Evolutionary conservation across 108 stramenopile genomes (phyloP).

Genomic region (Fistulifera pelliculosa): DNA sequence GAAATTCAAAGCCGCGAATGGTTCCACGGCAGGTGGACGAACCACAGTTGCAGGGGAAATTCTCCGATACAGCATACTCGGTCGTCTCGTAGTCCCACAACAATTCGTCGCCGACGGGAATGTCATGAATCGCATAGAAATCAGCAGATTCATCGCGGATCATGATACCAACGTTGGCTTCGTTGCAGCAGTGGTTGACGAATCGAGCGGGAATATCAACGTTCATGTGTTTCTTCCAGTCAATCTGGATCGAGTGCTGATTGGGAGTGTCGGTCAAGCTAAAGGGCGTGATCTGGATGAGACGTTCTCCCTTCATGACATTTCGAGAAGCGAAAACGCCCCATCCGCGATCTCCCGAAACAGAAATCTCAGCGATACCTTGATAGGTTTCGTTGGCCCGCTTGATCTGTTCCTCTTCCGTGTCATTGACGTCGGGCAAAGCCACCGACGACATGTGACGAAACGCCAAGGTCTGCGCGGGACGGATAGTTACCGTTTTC

Average conservation of each 20-base stretch:
- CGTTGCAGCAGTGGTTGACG: conserved; percentile 51
- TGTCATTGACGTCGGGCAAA: conserved; percentile 38
- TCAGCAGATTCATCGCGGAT: conserved; percentile 29
- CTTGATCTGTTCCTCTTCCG: conserved; percentile 52
- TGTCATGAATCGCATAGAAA: conserved; percentile 39
- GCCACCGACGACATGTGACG: background rate
- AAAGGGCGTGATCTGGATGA: conserved; percentile 3
- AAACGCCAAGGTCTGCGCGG: background rate
- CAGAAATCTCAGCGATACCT: background rate
- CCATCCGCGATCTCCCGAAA: background rate
- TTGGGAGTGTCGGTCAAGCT: conserved; percentile 4
- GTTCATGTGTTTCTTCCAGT: conserved; percentile 28
- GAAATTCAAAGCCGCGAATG: conserved; percentile 32
- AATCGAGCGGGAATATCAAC: conserved; percentile 49
- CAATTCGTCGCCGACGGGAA: conserved; percentile 36
- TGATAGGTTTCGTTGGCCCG: background rate
- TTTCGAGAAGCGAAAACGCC: conserved; percentile 1
- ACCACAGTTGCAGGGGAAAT: conserved; percentile 39
- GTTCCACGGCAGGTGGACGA: conserved; percentile 26
- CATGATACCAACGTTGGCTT: conserved; percentile 36
- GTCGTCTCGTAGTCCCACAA: conserved; percentile 46
- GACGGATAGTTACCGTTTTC: background rate
- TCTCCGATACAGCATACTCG: conserved; percentile 36
- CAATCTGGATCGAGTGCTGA: conserved; percentile 37
- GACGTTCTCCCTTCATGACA: background rate